Evolutionary conservation across 2,329 filamentous ascomycete genomes (phyloP), one percentile per base, ranked within the genome.

Genomic region (Xylariaceae sp.): DNA sequence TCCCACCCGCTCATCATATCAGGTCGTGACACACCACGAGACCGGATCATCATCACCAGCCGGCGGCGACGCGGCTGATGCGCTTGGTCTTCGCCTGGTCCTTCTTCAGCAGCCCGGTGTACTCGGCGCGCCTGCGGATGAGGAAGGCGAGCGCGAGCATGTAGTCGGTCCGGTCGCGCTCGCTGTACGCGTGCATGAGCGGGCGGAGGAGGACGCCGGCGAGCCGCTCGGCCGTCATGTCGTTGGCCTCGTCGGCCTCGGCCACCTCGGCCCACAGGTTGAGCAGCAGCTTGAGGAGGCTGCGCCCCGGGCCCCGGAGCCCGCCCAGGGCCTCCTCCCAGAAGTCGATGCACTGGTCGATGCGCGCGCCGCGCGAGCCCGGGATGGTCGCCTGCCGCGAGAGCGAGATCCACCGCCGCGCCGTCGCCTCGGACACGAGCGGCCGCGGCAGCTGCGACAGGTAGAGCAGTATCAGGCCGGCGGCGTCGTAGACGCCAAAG

Each of bases 311-410:
- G 1, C 61, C 62, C 10, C 56, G 52, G 8, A 66, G 49, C 1
- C 60, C 59, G 16, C 53, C 53, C 5, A 67, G 47, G 6, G 64
- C 61, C 47, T 67, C 63, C 38, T 65, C 62, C 64, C 64, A 67
- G 34, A 67, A 67, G 39, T 66, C 63, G 28, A 67, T 60, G 35
- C 61, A 63, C 44, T 59, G 55, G 36, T 66, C 64, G 5, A 58
- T 44, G 12, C 60, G 53, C 27, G 49, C 51, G 11, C 49, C 49
- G 30, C 56, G 50, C 3, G 56, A 57, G 14, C 52, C 59, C 10
- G 53, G 42, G 16, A 58, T 29, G 8, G 53, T 59, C 2, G 61
- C 58, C 41, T 64, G 63, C 21, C 58, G 51, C 19, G 62, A 63
- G 24, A 67, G 48, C 22, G 55, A 42, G 21, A 64, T 51, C 63